Conservation (phyloP, 2,329 filamentous ascomycete species). For the Xylariaceae sp. region DNA sequence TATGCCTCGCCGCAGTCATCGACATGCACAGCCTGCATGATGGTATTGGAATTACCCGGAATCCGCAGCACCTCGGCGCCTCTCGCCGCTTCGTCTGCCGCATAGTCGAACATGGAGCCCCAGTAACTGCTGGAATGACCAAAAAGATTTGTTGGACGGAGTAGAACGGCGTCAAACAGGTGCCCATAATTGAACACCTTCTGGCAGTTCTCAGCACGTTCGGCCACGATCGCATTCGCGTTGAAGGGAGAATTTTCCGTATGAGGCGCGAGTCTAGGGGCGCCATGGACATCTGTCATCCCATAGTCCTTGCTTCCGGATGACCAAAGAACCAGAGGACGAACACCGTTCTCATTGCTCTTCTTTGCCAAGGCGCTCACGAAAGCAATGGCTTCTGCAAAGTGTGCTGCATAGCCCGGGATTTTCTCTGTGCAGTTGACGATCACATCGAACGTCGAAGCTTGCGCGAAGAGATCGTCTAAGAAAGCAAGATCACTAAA, state of each 20-base stretch:
- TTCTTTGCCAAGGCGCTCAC: not conserved
- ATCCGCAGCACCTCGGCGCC: constrained; percentile 28
- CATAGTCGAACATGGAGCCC: constrained; percentile 35
- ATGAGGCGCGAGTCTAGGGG: constrained; percentile 36
- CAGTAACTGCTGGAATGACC: constrained; percentile 43
- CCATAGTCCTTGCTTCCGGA: not conserved
- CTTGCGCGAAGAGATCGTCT: constrained; percentile 22
- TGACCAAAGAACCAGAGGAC: not conserved
- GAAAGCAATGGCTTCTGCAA: constrained; percentile 19
- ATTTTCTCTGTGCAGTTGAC: constrained; percentile 40
- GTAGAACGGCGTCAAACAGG: constrained; percentile 39
- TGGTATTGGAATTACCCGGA: constrained; percentile 33
- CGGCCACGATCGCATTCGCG: constrained; percentile 24
- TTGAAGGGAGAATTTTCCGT: constrained; percentile 39
- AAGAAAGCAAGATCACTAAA: constrained; percentile 31
- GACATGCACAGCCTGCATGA: constrained; percentile 44
- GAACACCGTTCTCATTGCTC: not conserved
- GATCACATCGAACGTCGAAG: constrained; percentile 37
- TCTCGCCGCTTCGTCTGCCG: not conserved
- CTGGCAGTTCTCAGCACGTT: constrained; percentile 8
- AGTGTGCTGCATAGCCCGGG: constrained; percentile 35
- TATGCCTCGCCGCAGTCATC: constrained; percentile 48
- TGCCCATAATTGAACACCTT: constrained; percentile 36
- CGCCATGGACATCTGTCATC: constrained; percentile 31
- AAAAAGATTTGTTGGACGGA: constrained; percentile 45